Percentiles rank a stretch among this genome's conserved stretches.
These are phyloP conservation scores for Aspergillus sp. DNA, from an alignment of 2,329 filamentous ascomycete species.

Conservation along the genomic window DNA sequence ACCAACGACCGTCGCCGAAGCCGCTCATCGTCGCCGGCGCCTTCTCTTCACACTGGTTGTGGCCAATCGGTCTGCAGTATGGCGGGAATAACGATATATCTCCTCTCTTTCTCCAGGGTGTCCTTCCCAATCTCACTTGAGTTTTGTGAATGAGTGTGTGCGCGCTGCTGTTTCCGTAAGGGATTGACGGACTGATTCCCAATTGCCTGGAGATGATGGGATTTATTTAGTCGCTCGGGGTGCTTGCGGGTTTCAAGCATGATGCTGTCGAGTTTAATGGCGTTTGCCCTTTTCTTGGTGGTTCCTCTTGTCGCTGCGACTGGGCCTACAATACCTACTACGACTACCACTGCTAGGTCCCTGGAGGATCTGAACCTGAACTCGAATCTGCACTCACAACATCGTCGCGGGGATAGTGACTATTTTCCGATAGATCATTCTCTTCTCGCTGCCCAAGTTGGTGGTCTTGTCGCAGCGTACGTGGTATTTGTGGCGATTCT, in stretches of 20 bases:
- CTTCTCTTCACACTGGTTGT: slow-evolving; percentile 20
- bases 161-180: slow-evolving; percentile 9
- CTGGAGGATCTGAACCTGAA: slow-evolving; percentile 3
- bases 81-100: slow-evolving; percentile 11
- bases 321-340: slow-evolving; percentile 1
- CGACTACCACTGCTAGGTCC: too few relatives aligned
- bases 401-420: slow-evolving; percentile 6
- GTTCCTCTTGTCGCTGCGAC: slow-evolving; percentile 9
- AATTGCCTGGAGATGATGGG: slow-evolving; percentile 12
- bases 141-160: slow-evolving; percentile 1
- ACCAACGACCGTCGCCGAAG: slow-evolving; percentile 1
- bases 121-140: slow-evolving; percentile 3
- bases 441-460: slow-evolving; percentile 71
- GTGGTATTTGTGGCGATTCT: slow-evolving; percentile 66
- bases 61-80: slow-evolving; percentile 14
- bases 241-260: slow-evolving; percentile 4
- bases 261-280: slow-evolving; percentile 8
- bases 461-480: slow-evolving; percentile 77
- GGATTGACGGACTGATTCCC: slow-evolving; percentile 21
- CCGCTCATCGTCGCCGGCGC: slow-evolving; percentile 3
- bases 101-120: slow-evolving; percentile 13
- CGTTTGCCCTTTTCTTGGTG: slow-evolving; percentile 2
- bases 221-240: slow-evolving; percentile 13
- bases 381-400: neutral
- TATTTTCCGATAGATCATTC: slow-evolving; percentile 43